Conservation (phyloP, 2,329 filamentous ascomycete species). For the Colletotrichum phormii region DNA sequence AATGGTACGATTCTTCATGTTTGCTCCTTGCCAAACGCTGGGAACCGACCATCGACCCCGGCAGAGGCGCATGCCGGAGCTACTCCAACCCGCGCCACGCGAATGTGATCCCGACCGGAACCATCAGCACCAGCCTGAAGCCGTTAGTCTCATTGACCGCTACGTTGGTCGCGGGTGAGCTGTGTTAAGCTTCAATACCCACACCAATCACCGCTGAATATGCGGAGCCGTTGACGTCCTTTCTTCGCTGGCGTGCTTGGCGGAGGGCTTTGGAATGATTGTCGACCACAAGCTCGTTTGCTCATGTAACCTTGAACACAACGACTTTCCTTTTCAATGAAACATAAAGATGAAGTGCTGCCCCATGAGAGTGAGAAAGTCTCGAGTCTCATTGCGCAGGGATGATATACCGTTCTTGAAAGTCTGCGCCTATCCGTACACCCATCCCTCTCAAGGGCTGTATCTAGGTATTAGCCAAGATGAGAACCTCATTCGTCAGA, state of each 20-base stretch:
- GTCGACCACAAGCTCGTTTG: background rate
- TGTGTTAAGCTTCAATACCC: background rate
- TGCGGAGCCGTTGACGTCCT: background rate
- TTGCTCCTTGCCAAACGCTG: background rate
- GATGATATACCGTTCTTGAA: background rate
- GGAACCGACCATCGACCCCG: background rate
- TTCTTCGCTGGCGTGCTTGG: background rate
- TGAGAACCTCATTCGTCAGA: background rate
- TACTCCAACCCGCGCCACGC: constrained; percentile 8
- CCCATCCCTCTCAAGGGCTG: too few species aligned
- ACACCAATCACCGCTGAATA: background rate
- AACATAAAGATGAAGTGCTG: background rate
- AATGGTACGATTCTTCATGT: background rate
- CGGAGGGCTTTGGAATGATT: background rate
- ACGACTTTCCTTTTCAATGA: background rate
- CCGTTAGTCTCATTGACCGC: background rate
- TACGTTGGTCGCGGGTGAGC: background rate
- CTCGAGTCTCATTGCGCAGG: too few species aligned
- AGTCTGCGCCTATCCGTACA: too few species aligned
- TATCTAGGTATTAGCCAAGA: background rate
- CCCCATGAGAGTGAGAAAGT: background rate
- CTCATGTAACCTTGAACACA: background rate
- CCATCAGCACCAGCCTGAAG: constrained; percentile 2
- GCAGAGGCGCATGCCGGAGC: background rate
- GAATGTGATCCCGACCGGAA: background rate